Percentiles rank a stretch among this genome's conserved stretches.
phyloP scores from a whole-genome alignment of 352 stramenopile genomes.

The Poterioochromonas sp. region DNA sequence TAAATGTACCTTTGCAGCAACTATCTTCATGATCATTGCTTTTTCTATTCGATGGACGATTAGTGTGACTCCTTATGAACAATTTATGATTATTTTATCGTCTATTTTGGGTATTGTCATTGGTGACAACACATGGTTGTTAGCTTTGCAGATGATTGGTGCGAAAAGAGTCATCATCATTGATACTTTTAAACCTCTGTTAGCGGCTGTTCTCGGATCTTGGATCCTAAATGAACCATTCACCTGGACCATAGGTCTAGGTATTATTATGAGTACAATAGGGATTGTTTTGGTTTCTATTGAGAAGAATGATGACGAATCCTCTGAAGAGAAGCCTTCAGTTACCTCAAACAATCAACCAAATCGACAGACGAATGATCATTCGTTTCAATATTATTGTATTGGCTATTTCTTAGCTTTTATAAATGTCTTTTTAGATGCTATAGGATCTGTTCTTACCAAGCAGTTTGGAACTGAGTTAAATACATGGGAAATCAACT shows the following conservation, averaged over 20 bases:
- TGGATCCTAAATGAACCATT: constrained; percentile 41
- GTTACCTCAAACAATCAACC: no score
- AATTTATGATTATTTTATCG: constrained; percentile 45
- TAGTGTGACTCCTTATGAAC: neutral
- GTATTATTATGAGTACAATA: constrained; percentile 49
- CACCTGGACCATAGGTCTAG: constrained; percentile 38
- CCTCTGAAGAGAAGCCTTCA: neutral
- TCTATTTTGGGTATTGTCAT: constrained; percentile 54
- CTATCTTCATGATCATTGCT: constrained; percentile 47
- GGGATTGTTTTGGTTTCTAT: constrained; percentile 50
- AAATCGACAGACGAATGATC: no score
- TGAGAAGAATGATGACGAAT: constrained; percentile 35
- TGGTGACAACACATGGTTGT: constrained; percentile 54
- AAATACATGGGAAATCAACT: constrained; percentile 57
- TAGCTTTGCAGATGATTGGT: constrained; percentile 50
- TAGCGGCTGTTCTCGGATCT: constrained; percentile 52
- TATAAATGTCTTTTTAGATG: constrained; percentile 54
- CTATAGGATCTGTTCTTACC: constrained; percentile 51
- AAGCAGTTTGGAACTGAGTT: constrained; percentile 52
- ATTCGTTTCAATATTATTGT: neutral
- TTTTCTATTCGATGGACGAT: neutral
- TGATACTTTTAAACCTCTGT: constrained; percentile 55
- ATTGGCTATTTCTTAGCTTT: constrained; percentile 47
- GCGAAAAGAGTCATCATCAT: constrained; percentile 53
- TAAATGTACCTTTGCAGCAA: constrained; percentile 53